Percentiles rank a stretch among this genome's conserved stretches.
Conservation (phyloP, 1,284 basidiomycete genomes). For the Fomitopsis schrenkii region DNA sequence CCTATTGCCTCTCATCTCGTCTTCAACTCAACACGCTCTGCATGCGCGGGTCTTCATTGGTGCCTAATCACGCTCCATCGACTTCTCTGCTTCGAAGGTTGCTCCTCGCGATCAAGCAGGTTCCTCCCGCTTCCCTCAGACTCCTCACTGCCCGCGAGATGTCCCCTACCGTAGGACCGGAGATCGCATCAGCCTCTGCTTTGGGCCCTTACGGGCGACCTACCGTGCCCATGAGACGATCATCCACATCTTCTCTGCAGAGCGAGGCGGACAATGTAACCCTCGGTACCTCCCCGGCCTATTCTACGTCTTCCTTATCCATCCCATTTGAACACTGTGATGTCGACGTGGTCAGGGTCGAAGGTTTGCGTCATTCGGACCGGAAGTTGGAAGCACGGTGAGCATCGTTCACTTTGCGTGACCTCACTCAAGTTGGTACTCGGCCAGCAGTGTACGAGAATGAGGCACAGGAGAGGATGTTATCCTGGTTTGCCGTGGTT, state of each 20-base stretch:
- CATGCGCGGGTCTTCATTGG: not conserved
- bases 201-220: constrained; percentile 12
- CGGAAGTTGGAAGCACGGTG: constrained; percentile 69
- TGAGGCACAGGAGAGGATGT: constrained; percentile 19
- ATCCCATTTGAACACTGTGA: constrained; percentile 39
- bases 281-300: constrained; percentile 18
- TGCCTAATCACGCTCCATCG: not conserved
- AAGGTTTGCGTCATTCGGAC: constrained; percentile 62
- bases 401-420: constrained; percentile 30
- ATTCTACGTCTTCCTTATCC: constrained; percentile 37
- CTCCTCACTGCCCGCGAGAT: constrained; percentile 14
- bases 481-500: constrained; percentile 23
- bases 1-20: not conserved
- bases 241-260: constrained; percentile 21
- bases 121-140: constrained; percentile 14
- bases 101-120: constrained; percentile 17
- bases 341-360: constrained; percentile 45
- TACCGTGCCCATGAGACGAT: constrained; percentile 16
- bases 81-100: constrained; percentile 14
- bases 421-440: constrained; percentile 17
- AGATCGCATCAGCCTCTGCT: constrained; percentile 17
- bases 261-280: constrained; percentile 15
- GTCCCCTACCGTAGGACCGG: constrained; percentile 26
- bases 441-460: constrained; percentile 19
- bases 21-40: not conserved